Conservation (phyloP, 495 filamentous ascomycete species). For the Xeromyces bisporus region DNA sequence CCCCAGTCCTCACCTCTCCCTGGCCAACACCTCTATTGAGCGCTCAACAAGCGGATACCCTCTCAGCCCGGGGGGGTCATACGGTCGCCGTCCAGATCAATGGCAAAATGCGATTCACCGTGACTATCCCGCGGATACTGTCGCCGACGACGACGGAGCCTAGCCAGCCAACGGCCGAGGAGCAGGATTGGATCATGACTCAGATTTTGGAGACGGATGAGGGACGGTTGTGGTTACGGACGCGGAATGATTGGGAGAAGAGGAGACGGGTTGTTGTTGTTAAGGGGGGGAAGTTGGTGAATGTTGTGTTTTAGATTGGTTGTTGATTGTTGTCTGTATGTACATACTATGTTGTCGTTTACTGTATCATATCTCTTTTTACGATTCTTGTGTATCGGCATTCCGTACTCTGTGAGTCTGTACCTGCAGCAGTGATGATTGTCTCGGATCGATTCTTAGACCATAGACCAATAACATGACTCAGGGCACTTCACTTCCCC, state of each 20-base stretch:
- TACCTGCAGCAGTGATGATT: too few relatives aligned
- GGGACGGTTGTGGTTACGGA: constrained; percentile 29
- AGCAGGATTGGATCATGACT: constrained; percentile 40
- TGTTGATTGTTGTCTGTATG: too few relatives aligned
- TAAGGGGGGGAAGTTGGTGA: constrained; percentile 30
- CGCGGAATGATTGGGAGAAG: constrained; percentile 31
- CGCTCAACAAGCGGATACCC: constrained; percentile 28
- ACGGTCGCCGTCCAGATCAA: constrained; percentile 57
- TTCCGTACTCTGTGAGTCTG: too few relatives aligned
- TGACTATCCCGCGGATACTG: constrained; percentile 33
- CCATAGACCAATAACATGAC: too few relatives aligned
- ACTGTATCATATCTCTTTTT: too few relatives aligned
- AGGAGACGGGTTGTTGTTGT: constrained; percentile 28
- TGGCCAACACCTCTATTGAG: constrained; percentile 35
- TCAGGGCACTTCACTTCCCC: too few relatives aligned
- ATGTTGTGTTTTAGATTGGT: constrained; percentile 35
- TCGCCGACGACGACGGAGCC: constrained; percentile 7
- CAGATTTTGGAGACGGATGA: constrained; percentile 30
- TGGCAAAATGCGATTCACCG: constrained; percentile 49
- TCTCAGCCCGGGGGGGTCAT: constrained; percentile 23
- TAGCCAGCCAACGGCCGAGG: constrained; percentile 8
- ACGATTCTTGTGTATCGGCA: too few relatives aligned
- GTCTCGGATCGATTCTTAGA: too few relatives aligned
- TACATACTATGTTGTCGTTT: too few relatives aligned
- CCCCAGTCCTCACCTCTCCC: constrained; percentile 30